These are phyloP conservation scores for Lignosus rhinocerotis DNA, from an alignment of 1,284 basidiomycete genomes.

Conservation along the genomic window DNA sequence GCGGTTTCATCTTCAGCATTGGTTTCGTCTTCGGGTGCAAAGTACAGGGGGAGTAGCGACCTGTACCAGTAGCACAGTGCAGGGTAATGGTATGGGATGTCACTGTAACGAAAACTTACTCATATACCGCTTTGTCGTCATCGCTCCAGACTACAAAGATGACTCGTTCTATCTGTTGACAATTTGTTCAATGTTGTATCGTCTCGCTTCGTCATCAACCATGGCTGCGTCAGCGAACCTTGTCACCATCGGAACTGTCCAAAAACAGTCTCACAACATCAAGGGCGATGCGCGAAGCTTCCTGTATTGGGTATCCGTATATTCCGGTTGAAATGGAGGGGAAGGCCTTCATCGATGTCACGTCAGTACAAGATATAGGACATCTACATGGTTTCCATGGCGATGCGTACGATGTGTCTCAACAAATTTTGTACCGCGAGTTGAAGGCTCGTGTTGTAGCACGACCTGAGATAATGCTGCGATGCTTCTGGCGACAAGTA, in stretches of 20 bases:
- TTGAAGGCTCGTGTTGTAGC: slow-evolving; percentile 70
- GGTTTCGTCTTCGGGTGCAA: neutral
- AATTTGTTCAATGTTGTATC: neutral
- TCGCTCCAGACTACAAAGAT: slow-evolving; percentile 76
- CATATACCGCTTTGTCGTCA: slow-evolving; percentile 62
- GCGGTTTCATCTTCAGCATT: neutral
- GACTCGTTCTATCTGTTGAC: slow-evolving; percentile 62
- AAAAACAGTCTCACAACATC: slow-evolving; percentile 57
- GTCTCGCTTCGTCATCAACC: neutral
- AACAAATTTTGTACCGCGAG: slow-evolving; percentile 61
- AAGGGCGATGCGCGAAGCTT: slow-evolving; percentile 73
- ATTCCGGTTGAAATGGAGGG: slow-evolving; percentile 81
- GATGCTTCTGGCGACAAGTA: slow-evolving; percentile 54
- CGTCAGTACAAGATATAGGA: neutral
- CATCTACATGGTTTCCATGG: neutral
- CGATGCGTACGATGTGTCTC: slow-evolving; percentile 61
- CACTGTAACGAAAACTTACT: slow-evolving; percentile 44
- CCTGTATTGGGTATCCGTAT: slow-evolving; percentile 75
- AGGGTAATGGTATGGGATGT: neutral
- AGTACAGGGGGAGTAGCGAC: neutral
- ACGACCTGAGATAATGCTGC: slow-evolving; percentile 63
- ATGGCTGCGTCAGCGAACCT: slow-evolving; percentile 38
- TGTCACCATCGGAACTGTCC: slow-evolving; percentile 50
- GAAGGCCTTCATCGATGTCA: slow-evolving; percentile 58
- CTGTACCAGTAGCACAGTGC: neutral